Evolutionary conservation across 352 stramenopile genomes (phyloP).

Genomic region (Pythium rhizo-oryzae): DNA sequence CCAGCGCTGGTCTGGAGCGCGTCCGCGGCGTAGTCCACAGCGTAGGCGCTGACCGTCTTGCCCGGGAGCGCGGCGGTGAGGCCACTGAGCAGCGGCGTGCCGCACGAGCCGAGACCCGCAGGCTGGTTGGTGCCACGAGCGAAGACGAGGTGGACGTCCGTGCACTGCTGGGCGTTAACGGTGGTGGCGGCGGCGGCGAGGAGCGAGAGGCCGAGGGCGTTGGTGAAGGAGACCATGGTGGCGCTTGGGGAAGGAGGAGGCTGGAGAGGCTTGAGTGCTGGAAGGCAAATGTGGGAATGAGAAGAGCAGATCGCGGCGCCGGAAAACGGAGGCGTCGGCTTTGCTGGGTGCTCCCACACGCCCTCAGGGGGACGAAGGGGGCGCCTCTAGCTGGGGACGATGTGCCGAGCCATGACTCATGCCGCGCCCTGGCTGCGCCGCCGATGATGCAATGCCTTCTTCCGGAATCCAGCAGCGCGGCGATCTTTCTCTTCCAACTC

Average conservation of each 20-base stretch:
- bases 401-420: no score
- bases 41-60: constrained; percentile 39
- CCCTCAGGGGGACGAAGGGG: no score
- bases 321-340: background rate
- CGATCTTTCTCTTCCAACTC: no score
- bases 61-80: constrained; percentile 30
- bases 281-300: constrained; percentile 5
- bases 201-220: background rate
- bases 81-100: constrained; percentile 28
- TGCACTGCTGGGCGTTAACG: constrained; percentile 1
- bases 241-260: background rate
- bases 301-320: background rate
- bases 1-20: constrained; percentile 28
- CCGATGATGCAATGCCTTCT: no score
- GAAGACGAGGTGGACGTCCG: constrained; percentile 29
- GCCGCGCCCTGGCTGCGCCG: no score
- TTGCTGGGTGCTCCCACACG: no score
- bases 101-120: constrained; percentile 29
- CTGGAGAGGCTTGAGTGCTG: background rate
- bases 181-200: background rate
- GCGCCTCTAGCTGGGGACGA: no score
- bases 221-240: constrained; percentile 9
- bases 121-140: constrained; percentile 36
- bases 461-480: no score
- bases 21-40: constrained; percentile 31